Evolutionary conservation across 148 eudicot genomes (phyloP).

Genomic region (Suaeda aralocaspica): DNA sequence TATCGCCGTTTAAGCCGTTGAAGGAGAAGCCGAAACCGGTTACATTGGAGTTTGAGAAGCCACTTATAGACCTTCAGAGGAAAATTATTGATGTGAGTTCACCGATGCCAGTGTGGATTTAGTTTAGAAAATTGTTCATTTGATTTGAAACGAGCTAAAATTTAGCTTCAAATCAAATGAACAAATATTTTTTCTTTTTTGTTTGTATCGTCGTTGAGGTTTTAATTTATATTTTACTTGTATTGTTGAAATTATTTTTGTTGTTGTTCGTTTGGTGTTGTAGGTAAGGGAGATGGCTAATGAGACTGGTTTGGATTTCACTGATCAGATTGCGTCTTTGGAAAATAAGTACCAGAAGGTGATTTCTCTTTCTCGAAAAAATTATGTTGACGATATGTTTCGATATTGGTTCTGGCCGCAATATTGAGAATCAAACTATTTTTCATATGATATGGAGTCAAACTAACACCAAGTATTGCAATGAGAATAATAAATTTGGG

Average conservation of each 20-base stretch:
- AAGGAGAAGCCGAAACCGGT: slow-evolving; percentile 72
- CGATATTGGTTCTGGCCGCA: not conserved
- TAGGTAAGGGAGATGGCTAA: slow-evolving; percentile 91
- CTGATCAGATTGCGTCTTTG: slow-evolving; percentile 58
- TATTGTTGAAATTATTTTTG: not conserved
- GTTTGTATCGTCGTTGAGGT: not conserved
- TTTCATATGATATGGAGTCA: too few relatives aligned
- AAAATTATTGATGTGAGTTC: slow-evolving; percentile 65
- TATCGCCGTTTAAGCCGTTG: slow-evolving; percentile 75
- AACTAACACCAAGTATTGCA: too few relatives aligned
- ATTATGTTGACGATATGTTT: not conserved
- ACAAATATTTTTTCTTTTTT: too few relatives aligned
- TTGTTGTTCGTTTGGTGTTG: not conserved
- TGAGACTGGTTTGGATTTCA: slow-evolving; percentile 93
- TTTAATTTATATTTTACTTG: too few relatives aligned
- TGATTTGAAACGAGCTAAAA: too few relatives aligned
- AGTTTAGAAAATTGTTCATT: too few relatives aligned
- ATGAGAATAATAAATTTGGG: too few relatives aligned
- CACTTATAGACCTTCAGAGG: slow-evolving; percentile 43
- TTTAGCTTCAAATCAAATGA: too few relatives aligned
- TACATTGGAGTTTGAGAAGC: slow-evolving; percentile 56
- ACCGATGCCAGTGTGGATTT: too few relatives aligned
- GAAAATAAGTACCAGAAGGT: slow-evolving; percentile 87
- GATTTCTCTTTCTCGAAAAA: not conserved
- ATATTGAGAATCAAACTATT: too few relatives aligned